phyloP scores from a whole-genome alignment of 1,139 yeast genomes.

The Kodamaea anthophila region DNA sequence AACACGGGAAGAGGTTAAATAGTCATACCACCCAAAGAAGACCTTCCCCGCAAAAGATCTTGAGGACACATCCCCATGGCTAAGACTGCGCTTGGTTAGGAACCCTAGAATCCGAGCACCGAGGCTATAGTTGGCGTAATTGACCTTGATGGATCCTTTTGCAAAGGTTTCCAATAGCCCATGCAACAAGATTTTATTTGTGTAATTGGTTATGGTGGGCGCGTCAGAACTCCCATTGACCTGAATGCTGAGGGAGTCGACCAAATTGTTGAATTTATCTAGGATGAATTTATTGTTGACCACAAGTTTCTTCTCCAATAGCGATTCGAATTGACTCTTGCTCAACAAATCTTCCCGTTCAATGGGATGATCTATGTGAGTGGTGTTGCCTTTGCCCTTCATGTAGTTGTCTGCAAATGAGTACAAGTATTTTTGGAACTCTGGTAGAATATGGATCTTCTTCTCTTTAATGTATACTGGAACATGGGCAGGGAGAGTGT shows the following conservation, averaged over 20 bases:
- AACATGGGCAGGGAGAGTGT: constrained; percentile 23
- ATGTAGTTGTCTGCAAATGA: constrained; percentile 28
- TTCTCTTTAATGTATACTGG: constrained; percentile 31
- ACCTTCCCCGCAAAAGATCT: constrained; percentile 21
- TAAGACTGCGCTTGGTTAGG: constrained; percentile 19
- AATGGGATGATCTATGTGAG: not conserved
- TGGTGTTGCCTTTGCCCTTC: constrained; percentile 10
- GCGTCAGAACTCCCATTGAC: constrained; percentile 12
- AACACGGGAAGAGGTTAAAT: constrained; percentile 13
- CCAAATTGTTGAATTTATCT: constrained; percentile 21
- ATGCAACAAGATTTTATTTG: constrained; percentile 10
- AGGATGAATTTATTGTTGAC: constrained; percentile 21
- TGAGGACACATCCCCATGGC: constrained; percentile 4
- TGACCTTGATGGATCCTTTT: constrained; percentile 32
- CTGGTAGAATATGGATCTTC: constrained; percentile 36
- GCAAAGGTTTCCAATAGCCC: constrained; percentile 28
- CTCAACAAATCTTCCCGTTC: constrained; percentile 9
- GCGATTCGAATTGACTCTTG: constrained; percentile 17
- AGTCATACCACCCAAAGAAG: constrained; percentile 40
- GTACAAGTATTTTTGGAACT: constrained; percentile 33
- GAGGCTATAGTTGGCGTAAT: constrained; percentile 37
- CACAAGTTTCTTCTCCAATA: constrained; percentile 17
- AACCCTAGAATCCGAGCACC: constrained; percentile 41
- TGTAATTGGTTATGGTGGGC: constrained; percentile 4
- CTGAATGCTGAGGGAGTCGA: constrained; percentile 15